Base-by-base conservation (phyloP, 108 stramenopile species). In the Phaeodactylum tricornutum region DNA sequence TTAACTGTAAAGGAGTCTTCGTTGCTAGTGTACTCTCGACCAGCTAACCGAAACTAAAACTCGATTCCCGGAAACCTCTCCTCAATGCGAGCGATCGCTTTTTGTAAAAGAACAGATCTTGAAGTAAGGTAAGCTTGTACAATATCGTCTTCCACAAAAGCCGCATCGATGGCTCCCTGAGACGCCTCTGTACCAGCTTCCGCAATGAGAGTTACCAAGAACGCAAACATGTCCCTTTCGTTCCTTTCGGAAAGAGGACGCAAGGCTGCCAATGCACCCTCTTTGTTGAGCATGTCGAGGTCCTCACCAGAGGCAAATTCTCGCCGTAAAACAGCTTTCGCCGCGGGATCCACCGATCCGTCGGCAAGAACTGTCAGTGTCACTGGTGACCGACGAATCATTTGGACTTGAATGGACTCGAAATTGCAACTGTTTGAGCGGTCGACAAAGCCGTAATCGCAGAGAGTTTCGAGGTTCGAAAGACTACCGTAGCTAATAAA, bases 401-500 rank as follows among this genome's bases (percentile, higher is more conserved):
- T 57, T 28, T 62, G 61, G 17, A 84, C 67, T 50, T 54, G 36
- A 33, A 84, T 47, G 9, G 50, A 57, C 60, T 84, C 82, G 15
- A 59, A 49, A 44, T 84, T 84, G 55, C 48, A 57, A 22, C 66
- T 52, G 50, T 84, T 84, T 9, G 46, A 23, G 21, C 16, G 21
- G 27, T 43, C 37, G 11, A 78, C 72, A 54, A 87, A 87, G 16
- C 84, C 84, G 61, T 87, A 87, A 46, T 82, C 69, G 7, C 30
- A 68, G 4, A 87, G 53, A 9, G 80, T 72, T 50, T 87, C 73
- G 3, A 87, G 47, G 55, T 82, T 87, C 35, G 73, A 58, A 21
- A 87, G 65, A 35, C 66, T 55, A 6, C 84, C 84, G 57, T 87
- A 87, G 1, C 61, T 64, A 21, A 87, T 75, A 37, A 64, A 75